These are phyloP conservation scores for Leccinellum albellum DNA, from an alignment of 768 basidiomycete species.

Conservation along the genomic window DNA sequence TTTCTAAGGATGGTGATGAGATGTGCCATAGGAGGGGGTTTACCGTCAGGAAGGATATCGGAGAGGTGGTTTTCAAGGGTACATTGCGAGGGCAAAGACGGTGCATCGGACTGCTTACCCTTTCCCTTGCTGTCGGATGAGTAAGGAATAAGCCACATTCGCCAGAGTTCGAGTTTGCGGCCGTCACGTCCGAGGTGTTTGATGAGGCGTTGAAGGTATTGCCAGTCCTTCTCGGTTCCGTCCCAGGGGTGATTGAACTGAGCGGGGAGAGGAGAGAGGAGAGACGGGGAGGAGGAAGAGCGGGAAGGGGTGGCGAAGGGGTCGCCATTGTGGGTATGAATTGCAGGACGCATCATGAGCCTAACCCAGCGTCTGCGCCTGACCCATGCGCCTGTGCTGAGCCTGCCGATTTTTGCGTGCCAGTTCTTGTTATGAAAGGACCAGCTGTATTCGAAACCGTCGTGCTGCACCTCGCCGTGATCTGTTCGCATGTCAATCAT, in stretches of 20 bases:
- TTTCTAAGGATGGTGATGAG: constrained; percentile 50
- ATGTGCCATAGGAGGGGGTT: constrained; percentile 35
- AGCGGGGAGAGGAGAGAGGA: constrained; percentile 15
- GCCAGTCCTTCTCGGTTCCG: constrained; percentile 59
- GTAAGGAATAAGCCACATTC: constrained; percentile 56
- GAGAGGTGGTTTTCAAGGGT: constrained; percentile 8
- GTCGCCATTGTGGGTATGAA: constrained; percentile 1
- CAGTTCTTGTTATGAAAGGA: constrained; percentile 63
- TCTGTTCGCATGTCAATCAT: constrained; percentile 87
- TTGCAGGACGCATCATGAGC: constrained; percentile 73
- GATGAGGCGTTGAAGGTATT: constrained; percentile 50
- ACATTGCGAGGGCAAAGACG: constrained; percentile 3
- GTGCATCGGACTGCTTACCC: constrained; percentile 41
- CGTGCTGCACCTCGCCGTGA: constrained; percentile 69
- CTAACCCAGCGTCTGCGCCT: constrained; percentile 79
- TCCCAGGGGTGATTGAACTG: constrained; percentile 46
- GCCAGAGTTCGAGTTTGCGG: constrained; percentile 73
- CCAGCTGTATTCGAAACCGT: constrained; percentile 88
- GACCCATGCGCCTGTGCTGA: constrained; percentile 70
- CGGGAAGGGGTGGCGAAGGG: neutral
- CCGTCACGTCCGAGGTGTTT: constrained; percentile 59
- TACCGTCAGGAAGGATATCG: constrained; percentile 7
- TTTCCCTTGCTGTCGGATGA: constrained; percentile 31
- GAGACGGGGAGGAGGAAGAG: constrained; percentile 12
- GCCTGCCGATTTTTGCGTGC: constrained; percentile 55